Percentiles rank a stretch among this genome's conserved stretches.
Conservation (phyloP, 2,329 filamentous ascomycete species). For the Apiospora kogelbergensis region DNA sequence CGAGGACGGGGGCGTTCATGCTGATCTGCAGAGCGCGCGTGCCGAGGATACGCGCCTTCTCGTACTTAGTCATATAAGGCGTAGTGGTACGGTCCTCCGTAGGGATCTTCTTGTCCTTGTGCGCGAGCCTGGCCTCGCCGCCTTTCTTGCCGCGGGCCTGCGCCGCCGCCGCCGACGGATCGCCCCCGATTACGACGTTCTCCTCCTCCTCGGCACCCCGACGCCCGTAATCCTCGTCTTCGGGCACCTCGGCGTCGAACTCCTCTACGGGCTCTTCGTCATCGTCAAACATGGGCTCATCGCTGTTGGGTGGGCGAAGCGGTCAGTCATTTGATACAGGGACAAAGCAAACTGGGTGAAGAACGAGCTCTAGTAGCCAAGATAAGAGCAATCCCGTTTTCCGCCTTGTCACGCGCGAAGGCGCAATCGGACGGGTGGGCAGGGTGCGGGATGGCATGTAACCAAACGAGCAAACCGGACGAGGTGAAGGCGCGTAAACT, state of each 20-base stretch:
- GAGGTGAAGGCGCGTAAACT: constrained; percentile 28
- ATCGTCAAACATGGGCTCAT: constrained; percentile 72
- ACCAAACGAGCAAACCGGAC: neutral
- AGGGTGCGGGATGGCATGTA: neutral
- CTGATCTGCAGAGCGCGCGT: constrained; percentile 95
- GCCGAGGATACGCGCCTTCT: constrained; percentile 88
- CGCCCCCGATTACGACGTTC: constrained; percentile 60
- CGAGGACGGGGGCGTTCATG: constrained; percentile 96
- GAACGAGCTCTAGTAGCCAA: neutral
- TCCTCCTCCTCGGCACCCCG: constrained; percentile 58
- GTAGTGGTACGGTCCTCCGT: constrained; percentile 88
- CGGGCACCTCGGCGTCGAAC: constrained; percentile 53
- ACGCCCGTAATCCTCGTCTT: constrained; percentile 50
- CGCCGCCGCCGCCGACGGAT: constrained; percentile 59
- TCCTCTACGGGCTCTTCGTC: constrained; percentile 62
- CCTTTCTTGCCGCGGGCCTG: constrained; percentile 39
- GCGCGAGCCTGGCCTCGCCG: constrained; percentile 29
- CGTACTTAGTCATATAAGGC: constrained; percentile 99
- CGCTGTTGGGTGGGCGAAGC: constrained; percentile 45
- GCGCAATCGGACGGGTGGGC: neutral
- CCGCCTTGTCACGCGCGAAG: too few relatives aligned
- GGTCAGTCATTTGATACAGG: constrained; percentile 36
- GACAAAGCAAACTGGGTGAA: constrained; percentile 20
- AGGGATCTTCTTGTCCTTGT: constrained; percentile 84
- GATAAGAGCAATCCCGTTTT: neutral